These are phyloP conservation scores for Boletus subparvulus DNA, from an alignment of 768 basidiomycete genomes.

Conservation along the genomic window DNA sequence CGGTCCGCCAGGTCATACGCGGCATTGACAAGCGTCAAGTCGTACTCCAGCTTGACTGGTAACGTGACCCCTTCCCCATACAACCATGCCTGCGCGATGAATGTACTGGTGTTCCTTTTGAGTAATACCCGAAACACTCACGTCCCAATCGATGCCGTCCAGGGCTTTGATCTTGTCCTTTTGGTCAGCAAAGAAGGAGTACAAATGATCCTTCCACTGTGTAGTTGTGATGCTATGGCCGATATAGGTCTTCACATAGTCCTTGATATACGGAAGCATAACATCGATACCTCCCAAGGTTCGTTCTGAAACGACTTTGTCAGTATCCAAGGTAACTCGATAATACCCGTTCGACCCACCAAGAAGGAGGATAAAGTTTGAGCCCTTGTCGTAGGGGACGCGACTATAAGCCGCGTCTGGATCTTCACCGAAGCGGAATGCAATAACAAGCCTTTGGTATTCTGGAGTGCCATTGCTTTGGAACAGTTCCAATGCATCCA, in stretches of 20 bases:
- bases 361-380: constrained; percentile 82
- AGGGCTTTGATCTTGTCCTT: constrained; percentile 47
- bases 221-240: constrained; percentile 57
- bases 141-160: constrained; percentile 58
- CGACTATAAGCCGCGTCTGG: constrained; percentile 73
- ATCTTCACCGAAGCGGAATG: constrained; percentile 70
- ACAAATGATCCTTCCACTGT: constrained; percentile 59
- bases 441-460: constrained; percentile 78
- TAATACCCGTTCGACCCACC: constrained; percentile 40
- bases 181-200: constrained; percentile 46
- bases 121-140: constrained; percentile 25
- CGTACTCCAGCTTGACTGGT: constrained; percentile 51
- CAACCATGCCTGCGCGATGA: constrained; percentile 46
- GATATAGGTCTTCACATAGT: constrained; percentile 55
- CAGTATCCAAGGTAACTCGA: background rate
- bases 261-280: constrained; percentile 55
- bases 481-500: constrained; percentile 68
- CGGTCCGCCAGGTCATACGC: constrained; percentile 52
- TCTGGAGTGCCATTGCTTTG: constrained; percentile 45
- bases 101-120: background rate
- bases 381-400: constrained; percentile 88
- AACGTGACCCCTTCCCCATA: constrained; percentile 53
- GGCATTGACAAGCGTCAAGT: constrained; percentile 49
- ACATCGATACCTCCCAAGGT: constrained; percentile 55
- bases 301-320: constrained; percentile 36